Evolutionary conservation across 148 eudicot genomes (phyloP).

Genomic region (Simmondsia chinensis): DNA sequence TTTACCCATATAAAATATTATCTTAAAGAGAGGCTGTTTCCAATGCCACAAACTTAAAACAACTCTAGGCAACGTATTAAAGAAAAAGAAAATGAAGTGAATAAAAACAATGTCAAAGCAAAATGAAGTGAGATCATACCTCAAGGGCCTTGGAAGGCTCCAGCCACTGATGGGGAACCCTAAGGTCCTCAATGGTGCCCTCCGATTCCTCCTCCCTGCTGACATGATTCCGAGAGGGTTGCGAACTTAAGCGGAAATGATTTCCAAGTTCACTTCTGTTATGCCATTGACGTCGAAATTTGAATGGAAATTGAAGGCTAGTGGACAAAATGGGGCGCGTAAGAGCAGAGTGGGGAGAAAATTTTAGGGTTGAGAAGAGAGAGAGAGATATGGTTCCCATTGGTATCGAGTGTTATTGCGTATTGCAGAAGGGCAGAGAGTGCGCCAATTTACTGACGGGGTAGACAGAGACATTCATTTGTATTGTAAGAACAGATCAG

Average conservation of each 20-base stretch:
- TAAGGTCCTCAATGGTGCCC: slow-evolving; percentile 43
- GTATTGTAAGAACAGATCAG: too few relatives aligned
- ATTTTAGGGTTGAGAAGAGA: neutral
- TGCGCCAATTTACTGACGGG: too few relatives aligned
- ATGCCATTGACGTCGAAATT: neutral
- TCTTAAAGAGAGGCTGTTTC: neutral
- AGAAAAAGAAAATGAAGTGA: neutral
- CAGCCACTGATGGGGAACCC: slow-evolving; percentile 61
- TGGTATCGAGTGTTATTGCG: too few relatives aligned
- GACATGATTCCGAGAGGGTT: slow-evolving; percentile 1
- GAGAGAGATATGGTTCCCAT: slow-evolving; percentile 1
- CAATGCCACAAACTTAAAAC: neutral
- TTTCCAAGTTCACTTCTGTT: too few relatives aligned
- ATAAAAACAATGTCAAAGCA: too few relatives aligned
- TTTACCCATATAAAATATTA: neutral
- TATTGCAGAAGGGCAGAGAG: too few relatives aligned
- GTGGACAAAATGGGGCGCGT: neutral
- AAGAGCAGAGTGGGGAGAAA: neutral
- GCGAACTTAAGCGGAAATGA: too few relatives aligned
- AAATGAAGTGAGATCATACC: slow-evolving; percentile 19
- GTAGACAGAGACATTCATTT: too few relatives aligned
- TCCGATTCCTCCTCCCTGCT: slow-evolving; percentile 11
- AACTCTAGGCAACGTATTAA: neutral
- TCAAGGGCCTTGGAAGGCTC: slow-evolving; percentile 47
- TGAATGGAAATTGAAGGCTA: slow-evolving; percentile 8